Percentiles rank a stretch among this genome's conserved stretches.
Evolutionary conservation across 441 rosid species (phyloP).

Genomic region (Theobroma grandiflorum): DNA sequence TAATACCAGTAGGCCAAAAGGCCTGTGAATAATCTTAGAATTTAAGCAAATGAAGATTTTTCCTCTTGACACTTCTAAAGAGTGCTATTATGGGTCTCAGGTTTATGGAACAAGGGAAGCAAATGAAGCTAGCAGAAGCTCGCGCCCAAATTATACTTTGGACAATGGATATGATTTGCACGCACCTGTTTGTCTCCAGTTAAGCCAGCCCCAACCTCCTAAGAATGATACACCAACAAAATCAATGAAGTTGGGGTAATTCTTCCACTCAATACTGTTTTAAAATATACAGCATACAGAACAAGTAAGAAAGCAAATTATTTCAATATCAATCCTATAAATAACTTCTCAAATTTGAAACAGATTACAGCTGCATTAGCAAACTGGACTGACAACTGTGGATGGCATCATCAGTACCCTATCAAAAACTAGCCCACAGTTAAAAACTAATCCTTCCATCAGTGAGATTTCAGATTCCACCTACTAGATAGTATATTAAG

Average conservation of each 20-base stretch:
- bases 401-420: conserved; percentile 23
- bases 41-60: conserved; percentile 9
- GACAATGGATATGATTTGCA: conserved; percentile 47
- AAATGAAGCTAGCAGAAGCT: conserved; percentile 45
- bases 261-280: conserved; percentile 15
- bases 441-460: conserved; percentile 29
- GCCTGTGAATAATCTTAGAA: not conserved
- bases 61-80: conserved; percentile 19
- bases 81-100: conserved; percentile 39
- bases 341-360: conserved; percentile 34
- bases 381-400: conserved; percentile 28
- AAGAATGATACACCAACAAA: conserved; percentile 46
- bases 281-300: not conserved
- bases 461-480: conserved; percentile 30
- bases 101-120: conserved; percentile 49
- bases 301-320: conserved; percentile 11
- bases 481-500: conserved; percentile 33
- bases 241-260: conserved; percentile 63
- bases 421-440: conserved; percentile 25
- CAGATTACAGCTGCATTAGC: conserved; percentile 66
- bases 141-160: conserved; percentile 36
- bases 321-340: conserved; percentile 19
- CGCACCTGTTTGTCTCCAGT: conserved; percentile 59
- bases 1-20: conserved; percentile 17
- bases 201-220: conserved; percentile 67